These are phyloP conservation scores for Rutstroemia sp. DNA, from an alignment of 2,329 filamentous ascomycete species.

Conservation along the genomic window DNA sequence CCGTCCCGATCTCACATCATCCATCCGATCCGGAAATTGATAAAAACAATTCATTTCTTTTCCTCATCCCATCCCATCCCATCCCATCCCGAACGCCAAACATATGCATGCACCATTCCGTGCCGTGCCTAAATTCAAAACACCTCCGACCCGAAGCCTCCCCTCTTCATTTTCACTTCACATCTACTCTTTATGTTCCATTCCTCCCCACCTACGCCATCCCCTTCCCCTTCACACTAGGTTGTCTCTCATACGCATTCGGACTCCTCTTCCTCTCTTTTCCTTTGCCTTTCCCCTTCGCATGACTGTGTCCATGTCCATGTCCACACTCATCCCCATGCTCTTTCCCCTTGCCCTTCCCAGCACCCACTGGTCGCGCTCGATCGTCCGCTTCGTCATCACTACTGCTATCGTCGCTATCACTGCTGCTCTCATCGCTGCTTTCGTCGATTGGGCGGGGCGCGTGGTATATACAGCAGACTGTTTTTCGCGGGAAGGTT, in stretches of 20 bases:
- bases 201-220: neutral
- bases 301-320: constrained; percentile 26
- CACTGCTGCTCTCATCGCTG: constrained; percentile 55
- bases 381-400: constrained; percentile 11
- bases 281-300: constrained; percentile 32
- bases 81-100: too few species aligned
- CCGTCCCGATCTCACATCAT: too few species aligned
- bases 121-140: too few species aligned
- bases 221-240: constrained; percentile 40
- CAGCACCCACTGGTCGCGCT: constrained; percentile 33
- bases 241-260: constrained; percentile 76
- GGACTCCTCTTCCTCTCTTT: constrained; percentile 53
- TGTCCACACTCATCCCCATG: constrained; percentile 28
- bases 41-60: too few species aligned
- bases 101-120: too few species aligned
- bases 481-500: constrained; percentile 37
- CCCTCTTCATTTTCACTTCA: too few species aligned
- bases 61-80: too few species aligned
- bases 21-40: too few species aligned
- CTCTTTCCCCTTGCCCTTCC: constrained; percentile 31
- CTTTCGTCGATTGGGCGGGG: constrained; percentile 77
- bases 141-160: too few species aligned
- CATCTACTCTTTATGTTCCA: neutral
- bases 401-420: constrained; percentile 45
- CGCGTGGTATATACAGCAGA: constrained; percentile 98